Conservation (phyloP, 106 monocot species). For the Agapanthus africanus region DNA sequence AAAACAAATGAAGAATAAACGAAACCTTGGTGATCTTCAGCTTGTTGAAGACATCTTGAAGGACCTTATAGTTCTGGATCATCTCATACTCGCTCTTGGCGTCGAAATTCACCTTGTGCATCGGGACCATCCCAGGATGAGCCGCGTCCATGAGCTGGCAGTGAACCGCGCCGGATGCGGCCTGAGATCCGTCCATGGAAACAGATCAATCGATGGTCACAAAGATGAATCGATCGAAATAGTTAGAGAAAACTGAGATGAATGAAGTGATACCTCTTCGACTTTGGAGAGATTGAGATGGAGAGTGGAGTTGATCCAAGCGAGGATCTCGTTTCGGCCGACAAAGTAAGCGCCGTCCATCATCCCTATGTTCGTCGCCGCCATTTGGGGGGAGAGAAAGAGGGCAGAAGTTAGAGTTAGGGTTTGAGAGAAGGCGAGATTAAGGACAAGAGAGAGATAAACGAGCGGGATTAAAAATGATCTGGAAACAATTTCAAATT, state of each 20-base stretch:
- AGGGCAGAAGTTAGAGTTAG: slow-evolving; percentile 4
- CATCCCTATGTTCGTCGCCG: slow-evolving; percentile 90
- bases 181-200: slow-evolving; percentile 22
- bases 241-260: background rate
- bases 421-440: background rate
- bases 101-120: slow-evolving; percentile 99
- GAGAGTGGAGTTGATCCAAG: slow-evolving; percentile 97
- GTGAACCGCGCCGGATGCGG: slow-evolving; percentile 84
- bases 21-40: slow-evolving; percentile 94
- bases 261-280: slow-evolving; percentile 58
- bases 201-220: background rate
- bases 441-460: background rate
- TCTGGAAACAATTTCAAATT: slow-evolving; percentile 2
- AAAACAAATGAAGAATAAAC: background rate
- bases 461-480: slow-evolving; percentile 6
- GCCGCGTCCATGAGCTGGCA: slow-evolving; percentile 97
- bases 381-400: slow-evolving; percentile 6
- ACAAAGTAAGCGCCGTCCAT: slow-evolving; percentile 98
- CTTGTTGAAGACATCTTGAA: slow-evolving; percentile 98
- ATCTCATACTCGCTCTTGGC: slow-evolving; percentile 98
- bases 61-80: slow-evolving; percentile 99
- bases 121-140: slow-evolving; percentile 92
- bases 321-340: slow-evolving; percentile 76
- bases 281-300: slow-evolving; percentile 93
- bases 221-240: background rate